Percentiles rank a stretch among this genome's conserved stretches.
Evolutionary conservation across 1,284 basidiomycete species (phyloP).

Genomic region (Neotropicomus parvogracilis): DNA sequence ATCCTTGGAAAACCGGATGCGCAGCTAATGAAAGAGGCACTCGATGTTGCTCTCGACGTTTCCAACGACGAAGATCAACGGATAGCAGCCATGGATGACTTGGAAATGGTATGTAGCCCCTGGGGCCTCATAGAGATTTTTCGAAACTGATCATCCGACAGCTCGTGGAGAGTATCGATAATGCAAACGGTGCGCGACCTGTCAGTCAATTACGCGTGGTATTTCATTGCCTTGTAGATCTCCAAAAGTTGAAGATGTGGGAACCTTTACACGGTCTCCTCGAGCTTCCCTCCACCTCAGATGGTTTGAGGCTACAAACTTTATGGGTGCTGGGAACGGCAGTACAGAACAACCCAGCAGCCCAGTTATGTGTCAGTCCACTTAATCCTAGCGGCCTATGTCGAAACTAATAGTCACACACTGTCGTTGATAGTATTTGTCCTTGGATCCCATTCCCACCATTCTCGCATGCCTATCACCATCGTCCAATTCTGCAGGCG

Average conservation of each 20-base stretch:
- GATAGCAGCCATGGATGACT: conserved; percentile 82
- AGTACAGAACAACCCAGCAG: conserved; percentile 91
- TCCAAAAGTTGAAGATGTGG: conserved; percentile 86
- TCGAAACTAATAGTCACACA: conserved; percentile 1
- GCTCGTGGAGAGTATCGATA: conserved; percentile 93
- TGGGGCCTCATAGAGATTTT: not conserved
- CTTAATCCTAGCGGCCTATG: not conserved
- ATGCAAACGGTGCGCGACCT: conserved; percentile 75
- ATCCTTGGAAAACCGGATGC: conserved; percentile 87
- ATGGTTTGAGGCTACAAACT: conserved; percentile 67
- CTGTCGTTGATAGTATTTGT: conserved; percentile 57
- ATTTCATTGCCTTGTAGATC: conserved; percentile 47
- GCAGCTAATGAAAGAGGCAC: conserved; percentile 83
- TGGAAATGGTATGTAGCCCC: conserved; percentile 78
- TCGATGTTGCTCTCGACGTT: conserved; percentile 69
- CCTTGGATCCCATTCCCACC: conserved; percentile 62
- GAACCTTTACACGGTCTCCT: conserved; percentile 71
- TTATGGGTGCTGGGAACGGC: conserved; percentile 95
- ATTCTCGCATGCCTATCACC: conserved; percentile 65
- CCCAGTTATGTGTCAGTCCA: conserved; percentile 75
- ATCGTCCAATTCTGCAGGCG: conserved; percentile 44
- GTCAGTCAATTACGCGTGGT: not conserved
- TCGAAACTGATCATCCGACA: conserved; percentile 29
- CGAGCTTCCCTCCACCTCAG: conserved; percentile 49
- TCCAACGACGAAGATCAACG: conserved; percentile 61